A percentile compares a stretch with the other conserved stretches of the same genome.
Evolutionary conservation across 2,329 filamentous ascomycete genomes (phyloP).

Genomic region (Diplocarpon mali): DNA sequence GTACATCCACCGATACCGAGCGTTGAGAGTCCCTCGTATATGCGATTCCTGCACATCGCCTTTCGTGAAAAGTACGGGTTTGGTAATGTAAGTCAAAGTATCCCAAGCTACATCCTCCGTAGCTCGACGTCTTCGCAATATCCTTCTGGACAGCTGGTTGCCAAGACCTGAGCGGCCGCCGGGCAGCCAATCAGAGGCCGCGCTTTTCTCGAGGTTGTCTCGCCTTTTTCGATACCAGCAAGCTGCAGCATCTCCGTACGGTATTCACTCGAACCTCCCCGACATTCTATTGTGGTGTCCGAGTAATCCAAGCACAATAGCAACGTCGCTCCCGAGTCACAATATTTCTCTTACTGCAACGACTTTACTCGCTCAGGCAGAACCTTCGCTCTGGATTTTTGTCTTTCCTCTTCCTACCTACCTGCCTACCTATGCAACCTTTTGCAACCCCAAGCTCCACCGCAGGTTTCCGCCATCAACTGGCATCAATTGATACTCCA

Average conservation of each 20-base stretch:
- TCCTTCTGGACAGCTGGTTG: not conserved
- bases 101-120: not conserved
- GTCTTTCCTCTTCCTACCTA: conserved; percentile 1
- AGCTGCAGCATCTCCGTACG: too few relatives aligned
- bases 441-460: not conserved
- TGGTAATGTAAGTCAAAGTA: too few relatives aligned
- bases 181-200: conserved; percentile 2
- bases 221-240: too few relatives aligned
- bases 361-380: not conserved
- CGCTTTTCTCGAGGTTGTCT: not conserved
- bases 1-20: too few relatives aligned
- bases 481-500: conserved; percentile 1
- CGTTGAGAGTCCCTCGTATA: too few relatives aligned
- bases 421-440: too few relatives aligned
- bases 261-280: conserved; percentile 3
- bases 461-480: not conserved
- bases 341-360: not conserved
- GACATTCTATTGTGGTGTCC: not conserved
- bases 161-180: not conserved
- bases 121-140: too few relatives aligned
- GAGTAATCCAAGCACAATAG: not conserved
- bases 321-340: not conserved
- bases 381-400: not conserved
- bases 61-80: too few relatives aligned
- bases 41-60: too few relatives aligned